These are phyloP conservation scores for Coemansia linderi DNA, from an alignment of 371 early-diverging fungal species.

Conservation along the genomic window DNA sequence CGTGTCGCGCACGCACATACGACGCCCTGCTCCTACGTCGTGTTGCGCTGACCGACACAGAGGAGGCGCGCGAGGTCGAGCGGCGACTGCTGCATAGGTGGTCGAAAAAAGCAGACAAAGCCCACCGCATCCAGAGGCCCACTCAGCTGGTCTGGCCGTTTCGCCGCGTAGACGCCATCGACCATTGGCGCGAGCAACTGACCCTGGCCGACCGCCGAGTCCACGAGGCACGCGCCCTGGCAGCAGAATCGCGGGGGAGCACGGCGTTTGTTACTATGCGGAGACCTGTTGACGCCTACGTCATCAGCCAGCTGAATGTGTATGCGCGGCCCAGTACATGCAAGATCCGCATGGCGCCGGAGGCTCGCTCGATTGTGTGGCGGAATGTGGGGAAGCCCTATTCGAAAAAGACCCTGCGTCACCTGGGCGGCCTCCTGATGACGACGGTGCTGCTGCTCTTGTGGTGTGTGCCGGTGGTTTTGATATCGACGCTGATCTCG, in stretches of 20 bases:
- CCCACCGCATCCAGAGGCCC: neutral
- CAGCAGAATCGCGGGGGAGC: constrained; percentile 5
- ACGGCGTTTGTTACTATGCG: constrained; percentile 77
- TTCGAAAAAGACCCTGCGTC: constrained; percentile 31
- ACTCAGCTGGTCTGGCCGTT: constrained; percentile 22
- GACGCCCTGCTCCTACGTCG: constrained; percentile 42
- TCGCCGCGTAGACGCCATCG: constrained; percentile 36
- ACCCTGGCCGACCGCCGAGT: constrained; percentile 25
- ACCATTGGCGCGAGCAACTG: constrained; percentile 37
- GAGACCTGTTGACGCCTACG: constrained; percentile 62
- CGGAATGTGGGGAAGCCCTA: constrained; percentile 62
- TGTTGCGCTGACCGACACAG: constrained; percentile 29
- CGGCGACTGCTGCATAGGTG: constrained; percentile 31
- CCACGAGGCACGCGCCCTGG: constrained; percentile 17
- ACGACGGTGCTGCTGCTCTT: constrained; percentile 39
- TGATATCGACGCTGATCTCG: constrained; percentile 51
- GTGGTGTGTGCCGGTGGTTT: constrained; percentile 53
- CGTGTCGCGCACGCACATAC: constrained; percentile 49
- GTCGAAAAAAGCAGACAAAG: constrained; percentile 22
- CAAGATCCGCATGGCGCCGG: constrained; percentile 78
- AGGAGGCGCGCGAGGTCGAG: constrained; percentile 39
- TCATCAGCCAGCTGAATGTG: constrained; percentile 62
- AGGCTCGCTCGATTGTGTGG: constrained; percentile 89
- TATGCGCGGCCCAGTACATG: constrained; percentile 68
- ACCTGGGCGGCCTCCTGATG: constrained; percentile 36